Percentiles rank a stretch among this genome's conserved stretches.
Conservation (phyloP, 768 basidiomycete species). For the Suillus ampliporus region DNA sequence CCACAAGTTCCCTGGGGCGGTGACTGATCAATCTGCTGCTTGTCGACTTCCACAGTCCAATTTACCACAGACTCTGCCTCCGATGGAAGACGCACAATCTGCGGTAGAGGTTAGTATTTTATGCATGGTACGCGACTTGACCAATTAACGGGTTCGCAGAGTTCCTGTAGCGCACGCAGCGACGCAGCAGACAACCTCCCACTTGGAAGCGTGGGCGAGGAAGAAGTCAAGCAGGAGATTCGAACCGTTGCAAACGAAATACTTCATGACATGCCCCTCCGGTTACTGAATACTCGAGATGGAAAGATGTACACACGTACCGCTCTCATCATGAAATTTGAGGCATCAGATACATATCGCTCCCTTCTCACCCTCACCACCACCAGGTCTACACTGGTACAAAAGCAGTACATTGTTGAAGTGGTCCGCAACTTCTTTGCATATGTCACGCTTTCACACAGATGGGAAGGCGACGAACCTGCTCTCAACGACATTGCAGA, state of each 20-base stretch:
- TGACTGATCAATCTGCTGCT: too few relatives aligned
- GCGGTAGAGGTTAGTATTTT: background rate
- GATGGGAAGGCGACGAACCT: conserved; percentile 27
- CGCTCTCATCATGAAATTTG: conserved; percentile 23
- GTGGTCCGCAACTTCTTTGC: conserved; percentile 29
- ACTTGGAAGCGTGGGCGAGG: background rate
- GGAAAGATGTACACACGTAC: conserved; percentile 28
- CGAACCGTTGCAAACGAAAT: background rate
- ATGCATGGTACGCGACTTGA: too few relatives aligned
- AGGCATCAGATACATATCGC: conserved; percentile 14
- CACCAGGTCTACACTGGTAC: background rate
- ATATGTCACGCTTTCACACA: conserved; percentile 34
- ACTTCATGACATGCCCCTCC: conserved; percentile 26
- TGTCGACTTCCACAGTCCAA: background rate
- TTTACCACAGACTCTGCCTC: background rate
- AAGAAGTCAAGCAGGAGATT: conserved; percentile 4
- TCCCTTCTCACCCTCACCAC: conserved; percentile 6
- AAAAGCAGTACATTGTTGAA: conserved; percentile 1
- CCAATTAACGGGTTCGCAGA: background rate
- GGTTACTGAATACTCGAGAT: conserved; percentile 29
- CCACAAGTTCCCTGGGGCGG: too few relatives aligned
- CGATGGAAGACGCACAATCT: background rate
- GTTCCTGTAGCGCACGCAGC: background rate
- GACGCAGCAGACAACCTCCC: background rate
- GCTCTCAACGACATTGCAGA: background rate